Evolutionary conservation across 2,329 filamentous ascomycete genomes (phyloP).

Genomic region (Rosellinia necatrix): DNA sequence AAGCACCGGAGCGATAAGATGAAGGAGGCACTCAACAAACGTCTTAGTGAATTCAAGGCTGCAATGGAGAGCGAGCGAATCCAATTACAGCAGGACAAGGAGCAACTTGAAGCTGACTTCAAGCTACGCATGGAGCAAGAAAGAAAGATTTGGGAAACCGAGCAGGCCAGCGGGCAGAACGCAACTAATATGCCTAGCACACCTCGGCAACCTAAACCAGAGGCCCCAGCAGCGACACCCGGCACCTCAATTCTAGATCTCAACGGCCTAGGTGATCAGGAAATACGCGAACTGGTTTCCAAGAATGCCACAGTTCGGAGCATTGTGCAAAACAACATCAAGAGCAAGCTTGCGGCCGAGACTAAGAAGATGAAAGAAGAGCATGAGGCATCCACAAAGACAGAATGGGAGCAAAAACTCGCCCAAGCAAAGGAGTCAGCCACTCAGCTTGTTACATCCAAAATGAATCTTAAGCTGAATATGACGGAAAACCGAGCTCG

Average conservation of each 20-base stretch:
- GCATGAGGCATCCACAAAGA: constrained; percentile 51
- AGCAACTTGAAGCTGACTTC: constrained; percentile 62
- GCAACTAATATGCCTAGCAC: constrained; percentile 42
- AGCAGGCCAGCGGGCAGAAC: constrained; percentile 27
- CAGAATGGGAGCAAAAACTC: constrained; percentile 59
- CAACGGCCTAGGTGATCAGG: constrained; percentile 56
- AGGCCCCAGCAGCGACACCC: constrained; percentile 43
- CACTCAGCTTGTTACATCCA: constrained; percentile 75
- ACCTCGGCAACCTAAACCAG: constrained; percentile 46
- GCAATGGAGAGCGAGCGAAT: constrained; percentile 55
- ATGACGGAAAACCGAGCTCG: constrained; percentile 75
- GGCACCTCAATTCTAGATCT: constrained; percentile 47
- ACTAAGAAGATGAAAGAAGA: constrained; percentile 64
- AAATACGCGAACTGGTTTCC: constrained; percentile 61
- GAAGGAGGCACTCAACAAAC: constrained; percentile 70
- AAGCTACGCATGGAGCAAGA: constrained; percentile 39
- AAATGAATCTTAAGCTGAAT: constrained; percentile 74
- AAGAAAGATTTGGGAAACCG: constrained; percentile 39
- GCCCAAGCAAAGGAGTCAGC: constrained; percentile 63
- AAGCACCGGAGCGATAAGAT: constrained; percentile 71
- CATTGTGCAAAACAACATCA: constrained; percentile 66
- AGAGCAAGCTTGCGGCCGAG: constrained; percentile 70
- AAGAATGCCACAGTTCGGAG: constrained; percentile 62
- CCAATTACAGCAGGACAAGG: constrained; percentile 66
- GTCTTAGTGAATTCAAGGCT: constrained; percentile 67